A percentile compares a stretch with the other conserved stretches of the same genome.
Conservation (phyloP, 2,329 filamentous ascomycete species). For the Zarea fungicola region DNA sequence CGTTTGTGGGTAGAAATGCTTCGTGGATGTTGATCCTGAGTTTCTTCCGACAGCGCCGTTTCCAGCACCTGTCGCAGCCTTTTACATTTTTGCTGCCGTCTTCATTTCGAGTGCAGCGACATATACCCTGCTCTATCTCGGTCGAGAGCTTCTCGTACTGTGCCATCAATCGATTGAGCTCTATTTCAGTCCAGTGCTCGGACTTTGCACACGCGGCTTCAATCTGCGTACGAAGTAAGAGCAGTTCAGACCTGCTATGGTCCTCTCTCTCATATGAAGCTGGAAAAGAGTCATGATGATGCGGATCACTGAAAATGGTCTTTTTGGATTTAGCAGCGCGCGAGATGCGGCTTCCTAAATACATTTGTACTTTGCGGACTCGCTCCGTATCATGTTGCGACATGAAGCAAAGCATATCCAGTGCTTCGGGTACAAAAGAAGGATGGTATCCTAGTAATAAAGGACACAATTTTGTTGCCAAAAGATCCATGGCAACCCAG, state of each 20-base stretch:
- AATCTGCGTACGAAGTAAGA: not conserved
- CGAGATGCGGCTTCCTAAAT: slow-evolving; percentile 3
- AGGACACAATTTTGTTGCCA: slow-evolving; percentile 36
- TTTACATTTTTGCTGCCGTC: not conserved
- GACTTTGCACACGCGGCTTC: not conserved
- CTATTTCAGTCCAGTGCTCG: not conserved
- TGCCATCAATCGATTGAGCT: not conserved
- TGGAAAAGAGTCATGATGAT: not conserved
- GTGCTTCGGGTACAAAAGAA: slow-evolving; percentile 39
- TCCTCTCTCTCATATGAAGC: not conserved
- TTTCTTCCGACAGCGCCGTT: not conserved
- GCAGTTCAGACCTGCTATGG: not conserved
- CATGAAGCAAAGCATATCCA: slow-evolving; percentile 52
- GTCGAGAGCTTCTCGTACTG: not conserved
- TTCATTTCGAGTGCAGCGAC: not conserved
- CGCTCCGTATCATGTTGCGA: slow-evolving; percentile 42
- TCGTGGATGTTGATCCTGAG: not conserved
- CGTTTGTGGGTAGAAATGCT: not conserved
- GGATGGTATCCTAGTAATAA: slow-evolving; percentile 48
- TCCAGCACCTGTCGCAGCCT: slow-evolving; percentile 1
- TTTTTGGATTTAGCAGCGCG: not conserved
- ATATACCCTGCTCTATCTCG: not conserved
- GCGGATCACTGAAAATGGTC: not conserved
- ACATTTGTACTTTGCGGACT: slow-evolving; percentile 29
- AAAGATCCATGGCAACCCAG: slow-evolving; percentile 52